Evolutionary conservation across 148 eudicot genomes (phyloP), one percentile per base, ranked within the genome.

Genomic region (Gaultheria prostrata): DNA sequence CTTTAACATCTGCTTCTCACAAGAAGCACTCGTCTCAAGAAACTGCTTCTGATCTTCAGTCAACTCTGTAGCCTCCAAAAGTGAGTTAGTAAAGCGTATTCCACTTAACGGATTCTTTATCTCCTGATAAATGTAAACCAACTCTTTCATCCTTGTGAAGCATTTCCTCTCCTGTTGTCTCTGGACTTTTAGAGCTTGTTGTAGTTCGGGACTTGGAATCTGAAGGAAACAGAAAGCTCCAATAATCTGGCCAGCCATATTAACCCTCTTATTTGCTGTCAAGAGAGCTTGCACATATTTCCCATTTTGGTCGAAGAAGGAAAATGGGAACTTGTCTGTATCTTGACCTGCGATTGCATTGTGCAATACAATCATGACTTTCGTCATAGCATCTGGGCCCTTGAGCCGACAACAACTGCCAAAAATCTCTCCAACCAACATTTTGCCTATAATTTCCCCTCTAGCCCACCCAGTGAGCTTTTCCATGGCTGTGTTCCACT

Each of bases 201-300:
- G 97, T 88, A 97, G 70, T 80, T 97, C 99, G 65, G 94, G 93
- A 85, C 94, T 92, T 0, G 94, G 92, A n/a, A 91, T 88, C 87
- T 94, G 98, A 89, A 97, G 83, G 91, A 97, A 97, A 86, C 99
- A 94, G 57, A 97, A 97, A 69, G 97, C 97, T 57, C 98, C 99
- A 84, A 89, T 85, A 82, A 89, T 83, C 57, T 91, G 81, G 54
- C 98, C 98, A 48, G 92, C 90, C 91, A 90, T 50, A 88, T 93
- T 90, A 28, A 85, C 89, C 88, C 95, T 95, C 91, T 91, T 97
- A 79, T 93, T 93, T 77, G 98, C 97, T 17, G 98, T 92, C 92
- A 97, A 87, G 11, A 94, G 89, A 90, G 92, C 95, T 83, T 95
- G 95, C 83, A 97, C 95, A 82, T 84, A 91, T 72, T 92, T 91